A percentile compares a stretch with the other conserved stretches of the same genome.
These are phyloP conservation scores for Tylopilus plumbeoviolaceoides DNA, from an alignment of 768 basidiomycete species.

Conservation along the genomic window DNA sequence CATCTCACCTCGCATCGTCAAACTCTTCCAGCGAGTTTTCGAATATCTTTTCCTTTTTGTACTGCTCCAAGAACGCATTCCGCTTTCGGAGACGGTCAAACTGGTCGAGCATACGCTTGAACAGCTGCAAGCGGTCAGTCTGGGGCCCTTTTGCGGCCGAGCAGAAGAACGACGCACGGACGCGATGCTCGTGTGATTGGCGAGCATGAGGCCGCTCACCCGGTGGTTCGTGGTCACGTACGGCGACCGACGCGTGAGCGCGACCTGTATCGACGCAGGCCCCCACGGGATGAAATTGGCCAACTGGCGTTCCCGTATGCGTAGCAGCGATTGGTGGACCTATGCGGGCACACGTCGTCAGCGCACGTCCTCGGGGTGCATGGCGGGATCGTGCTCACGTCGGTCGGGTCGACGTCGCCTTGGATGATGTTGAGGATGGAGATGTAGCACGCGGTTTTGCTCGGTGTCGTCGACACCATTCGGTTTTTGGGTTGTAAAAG, in stretches of 20 bases:
- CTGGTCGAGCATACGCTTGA: slow-evolving; percentile 94
- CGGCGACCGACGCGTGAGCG: slow-evolving; percentile 85
- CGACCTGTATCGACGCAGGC: slow-evolving; percentile 96
- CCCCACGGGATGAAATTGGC: slow-evolving; percentile 99
- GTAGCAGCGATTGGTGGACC: slow-evolving; percentile 96
- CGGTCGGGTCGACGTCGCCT: slow-evolving; percentile 97
- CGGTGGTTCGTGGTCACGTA: slow-evolving; percentile 87
- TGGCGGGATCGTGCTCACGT: slow-evolving; percentile 44
- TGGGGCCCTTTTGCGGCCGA: no score
- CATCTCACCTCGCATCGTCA: slow-evolving; percentile 84
- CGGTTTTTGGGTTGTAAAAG: slow-evolving; percentile 97
- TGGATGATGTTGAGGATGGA: slow-evolving; percentile 98
- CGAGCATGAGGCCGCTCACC: slow-evolving; percentile 97
- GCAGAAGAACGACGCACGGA: slow-evolving; percentile 52
- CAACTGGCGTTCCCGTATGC: slow-evolving; percentile 93
- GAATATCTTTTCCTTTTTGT: slow-evolving; percentile 97
- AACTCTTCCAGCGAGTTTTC: slow-evolving; percentile 92
- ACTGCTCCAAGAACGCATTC: slow-evolving; percentile 95
- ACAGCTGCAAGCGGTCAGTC: slow-evolving; percentile 49
- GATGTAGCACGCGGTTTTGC: slow-evolving; percentile 92
- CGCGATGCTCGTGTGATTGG: slow-evolving; percentile 98
- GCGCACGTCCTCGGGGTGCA: no score
- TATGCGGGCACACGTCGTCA: slow-evolving; percentile 23
- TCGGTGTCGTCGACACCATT: slow-evolving; percentile 93
- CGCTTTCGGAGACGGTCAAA: slow-evolving; percentile 83